Percentiles rank a stretch among this genome's conserved stretches.
phyloP scores from a whole-genome alignment of 495 filamentous ascomycete genomes.

The Trichoderma orchidacearum region DNA sequence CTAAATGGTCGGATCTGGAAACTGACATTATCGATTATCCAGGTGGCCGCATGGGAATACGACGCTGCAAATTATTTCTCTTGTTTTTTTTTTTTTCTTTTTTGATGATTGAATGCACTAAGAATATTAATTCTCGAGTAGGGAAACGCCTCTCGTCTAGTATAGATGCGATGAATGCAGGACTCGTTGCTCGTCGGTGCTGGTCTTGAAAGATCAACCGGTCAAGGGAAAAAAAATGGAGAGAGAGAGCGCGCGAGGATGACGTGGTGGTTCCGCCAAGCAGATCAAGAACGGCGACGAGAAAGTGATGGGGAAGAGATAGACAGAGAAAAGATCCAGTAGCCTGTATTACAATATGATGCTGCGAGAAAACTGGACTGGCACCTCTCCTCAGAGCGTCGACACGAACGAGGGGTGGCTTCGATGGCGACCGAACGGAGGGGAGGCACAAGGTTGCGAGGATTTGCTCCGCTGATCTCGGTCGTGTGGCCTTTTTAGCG shows the following conservation, averaged over 20 bases:
- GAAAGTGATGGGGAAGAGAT: no score
- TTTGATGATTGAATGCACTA: not conserved
- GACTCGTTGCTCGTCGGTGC: not conserved
- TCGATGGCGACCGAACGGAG: not conserved
- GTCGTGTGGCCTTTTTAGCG: not conserved
- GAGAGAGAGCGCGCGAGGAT: not conserved
- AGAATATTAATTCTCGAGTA: not conserved
- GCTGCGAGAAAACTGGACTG: not conserved
- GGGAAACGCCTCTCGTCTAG: not conserved
- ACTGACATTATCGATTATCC: slow-evolving; percentile 88
- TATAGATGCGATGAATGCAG: not conserved
- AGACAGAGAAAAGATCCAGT: not conserved
- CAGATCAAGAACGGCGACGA: not conserved
- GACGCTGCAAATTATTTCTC: not conserved
- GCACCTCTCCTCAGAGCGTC: not conserved
- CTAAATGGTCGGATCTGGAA: slow-evolving; percentile 69
- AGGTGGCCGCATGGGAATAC: slow-evolving; percentile 29
- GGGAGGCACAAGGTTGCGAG: not conserved
- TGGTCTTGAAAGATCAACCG: not conserved
- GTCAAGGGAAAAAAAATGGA: not conserved
- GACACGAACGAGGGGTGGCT: no score
- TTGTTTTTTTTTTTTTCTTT: not conserved
- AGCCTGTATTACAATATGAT: slow-evolving; percentile 2
- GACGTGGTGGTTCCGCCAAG: not conserved
- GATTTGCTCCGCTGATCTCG: not conserved